A percentile compares a stretch with the other conserved stretches of the same genome.
Evolutionary conservation across 352 stramenopile genomes (phyloP).

Genomic region (Phytophthora rubi): DNA sequence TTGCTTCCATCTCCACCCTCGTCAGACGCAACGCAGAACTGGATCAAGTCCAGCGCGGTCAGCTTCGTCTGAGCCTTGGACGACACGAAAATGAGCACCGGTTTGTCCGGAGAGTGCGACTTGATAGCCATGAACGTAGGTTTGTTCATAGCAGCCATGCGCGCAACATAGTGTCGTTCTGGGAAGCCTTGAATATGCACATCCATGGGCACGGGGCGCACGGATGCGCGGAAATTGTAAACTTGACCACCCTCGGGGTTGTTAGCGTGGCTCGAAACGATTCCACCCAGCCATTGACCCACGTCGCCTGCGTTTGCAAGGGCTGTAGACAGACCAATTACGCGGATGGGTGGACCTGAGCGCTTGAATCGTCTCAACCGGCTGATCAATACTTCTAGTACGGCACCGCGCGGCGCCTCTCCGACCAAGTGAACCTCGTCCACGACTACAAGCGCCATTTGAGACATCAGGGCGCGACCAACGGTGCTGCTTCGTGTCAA

Average conservation of each 20-base stretch:
- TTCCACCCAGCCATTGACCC: slow-evolving; percentile 97
- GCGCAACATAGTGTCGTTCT: slow-evolving; percentile 96
- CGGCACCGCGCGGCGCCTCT: slow-evolving; percentile 93
- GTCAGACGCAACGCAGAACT: slow-evolving; percentile 79
- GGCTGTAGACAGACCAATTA: slow-evolving; percentile 96
- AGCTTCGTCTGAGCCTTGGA: slow-evolving; percentile 97
- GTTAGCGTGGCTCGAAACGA: slow-evolving; percentile 53
- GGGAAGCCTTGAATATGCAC: slow-evolving; percentile 97
- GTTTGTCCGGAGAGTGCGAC: slow-evolving; percentile 93
- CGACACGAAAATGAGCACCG: slow-evolving; percentile 98
- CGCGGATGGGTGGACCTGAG: slow-evolving; percentile 73
- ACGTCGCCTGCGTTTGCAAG: slow-evolving; percentile 97
- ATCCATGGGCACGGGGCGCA: slow-evolving; percentile 97
- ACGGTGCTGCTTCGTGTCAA: slow-evolving; percentile 93
- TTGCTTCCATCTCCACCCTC: slow-evolving; percentile 91
- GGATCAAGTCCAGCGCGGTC: slow-evolving; percentile 98
- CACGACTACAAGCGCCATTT: slow-evolving; percentile 93
- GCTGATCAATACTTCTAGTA: slow-evolving; percentile 92
- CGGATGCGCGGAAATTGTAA: slow-evolving; percentile 95
- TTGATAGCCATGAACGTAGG: slow-evolving; percentile 98
- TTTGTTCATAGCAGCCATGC: slow-evolving; percentile 99
- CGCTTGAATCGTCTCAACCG: slow-evolving; percentile 79
- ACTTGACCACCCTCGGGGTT: slow-evolving; percentile 59
- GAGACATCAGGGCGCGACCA: slow-evolving; percentile 68
- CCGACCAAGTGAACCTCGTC: slow-evolving; percentile 98